phyloP scores from a whole-genome alignment of 1,139 yeast species.

The Taphrina confusa region DNA sequence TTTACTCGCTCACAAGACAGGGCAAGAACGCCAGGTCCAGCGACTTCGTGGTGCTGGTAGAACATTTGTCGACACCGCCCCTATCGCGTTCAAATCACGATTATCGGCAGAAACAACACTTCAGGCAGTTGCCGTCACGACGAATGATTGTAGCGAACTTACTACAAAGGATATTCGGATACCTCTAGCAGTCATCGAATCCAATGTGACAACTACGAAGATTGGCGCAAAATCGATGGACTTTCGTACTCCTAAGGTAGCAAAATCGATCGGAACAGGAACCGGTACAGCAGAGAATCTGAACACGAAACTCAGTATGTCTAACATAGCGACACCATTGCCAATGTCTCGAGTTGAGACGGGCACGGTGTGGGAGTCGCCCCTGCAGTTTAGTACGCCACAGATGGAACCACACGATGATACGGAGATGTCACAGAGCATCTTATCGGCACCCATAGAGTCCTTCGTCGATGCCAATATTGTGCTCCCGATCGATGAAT shows the following conservation, averaged over 20 bases:
- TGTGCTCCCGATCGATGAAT: background rate
- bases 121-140: background rate
- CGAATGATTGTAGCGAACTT: background rate
- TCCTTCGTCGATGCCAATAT: too few species aligned
- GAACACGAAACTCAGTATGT: background rate
- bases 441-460: too few species aligned
- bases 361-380: background rate
- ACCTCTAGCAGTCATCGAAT: conserved; percentile 4
- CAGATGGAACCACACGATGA: background rate
- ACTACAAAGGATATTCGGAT: background rate
- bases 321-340: background rate
- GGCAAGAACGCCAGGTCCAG: conserved; percentile 12
- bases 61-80: background rate
- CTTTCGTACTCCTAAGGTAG: conserved; percentile 21
- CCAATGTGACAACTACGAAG: background rate
- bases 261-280: background rate
- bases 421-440: background rate
- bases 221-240: conserved; percentile 4
- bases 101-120: background rate
- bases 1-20: too few species aligned
- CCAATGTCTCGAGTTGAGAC: background rate
- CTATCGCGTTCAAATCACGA: conserved; percentile 5
- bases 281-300: background rate
- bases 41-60: conserved; percentile 30
- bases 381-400: background rate